A percentile compares a stretch with the other conserved stretches of the same genome.
Conservation (phyloP, 169 alveolate species). For the Ichthyophthirius multifiliis region DNA sequence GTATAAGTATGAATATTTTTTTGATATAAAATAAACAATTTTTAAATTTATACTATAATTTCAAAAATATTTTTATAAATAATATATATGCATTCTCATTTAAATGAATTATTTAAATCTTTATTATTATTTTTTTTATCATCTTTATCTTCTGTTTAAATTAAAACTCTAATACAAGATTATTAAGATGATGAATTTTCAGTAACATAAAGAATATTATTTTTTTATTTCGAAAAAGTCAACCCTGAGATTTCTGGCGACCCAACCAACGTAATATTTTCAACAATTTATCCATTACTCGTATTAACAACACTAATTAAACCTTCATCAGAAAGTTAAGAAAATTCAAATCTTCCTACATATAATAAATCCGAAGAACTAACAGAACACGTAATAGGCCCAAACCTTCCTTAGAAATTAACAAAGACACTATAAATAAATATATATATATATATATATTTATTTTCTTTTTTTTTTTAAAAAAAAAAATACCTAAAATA, state of each 20-base stretch:
- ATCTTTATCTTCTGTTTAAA: conserved; percentile 33
- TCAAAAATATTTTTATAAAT: too few relatives aligned
- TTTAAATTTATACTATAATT: too few relatives aligned
- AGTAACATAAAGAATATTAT: conserved; percentile 58
- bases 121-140: background rate
- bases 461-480: background rate
- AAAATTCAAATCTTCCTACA: conserved; percentile 79
- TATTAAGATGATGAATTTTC: conserved; percentile 52
- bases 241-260: conserved; percentile 79
- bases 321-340: conserved; percentile 58
- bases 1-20: too few relatives aligned
- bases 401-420: conserved; percentile 79
- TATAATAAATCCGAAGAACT: conserved; percentile 61
- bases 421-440: conserved; percentile 67
- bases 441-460: conserved; percentile 49
- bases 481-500: background rate
- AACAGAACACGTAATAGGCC: conserved; percentile 77
- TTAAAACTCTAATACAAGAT: conserved; percentile 9
- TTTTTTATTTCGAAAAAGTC: conserved; percentile 59
- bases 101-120: background rate
- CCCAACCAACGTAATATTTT: conserved; percentile 61
- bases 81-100: background rate
- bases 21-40: too few relatives aligned
- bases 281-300: conserved; percentile 59
- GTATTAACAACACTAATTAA: conserved; percentile 55